Base-by-base conservation (phyloP, 2,329 filamentous ascomycete genomes). In the Ceratocystis ficicola region DNA sequence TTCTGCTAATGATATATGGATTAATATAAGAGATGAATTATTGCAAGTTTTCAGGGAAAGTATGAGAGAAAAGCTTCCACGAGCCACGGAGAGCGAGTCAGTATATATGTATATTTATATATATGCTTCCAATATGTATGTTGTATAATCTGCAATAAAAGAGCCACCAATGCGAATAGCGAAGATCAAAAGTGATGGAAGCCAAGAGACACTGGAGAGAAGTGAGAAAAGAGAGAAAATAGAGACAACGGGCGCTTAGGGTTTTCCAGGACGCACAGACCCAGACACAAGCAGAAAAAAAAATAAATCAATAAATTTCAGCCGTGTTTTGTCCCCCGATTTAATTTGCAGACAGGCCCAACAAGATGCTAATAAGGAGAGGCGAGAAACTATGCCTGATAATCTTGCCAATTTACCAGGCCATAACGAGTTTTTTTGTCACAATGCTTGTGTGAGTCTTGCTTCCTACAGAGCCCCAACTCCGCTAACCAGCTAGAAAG, bases 121-220 rank as follows among this genome's bases (percentile, higher is more conserved):
- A 52, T 22, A 41, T 15, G 36, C 36, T 41, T 41, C 36, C 10
- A 41, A 41, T 41, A 41, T 41, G 36, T 41, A 41, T 41, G 12
- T 41, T 41, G 36, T 41, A 41, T 41, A 41, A 41, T 15, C 36
- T 41, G 36, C 36, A 25, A 22, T 52, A 52, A 20, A 52, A 10
- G 48, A 22, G 12, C 20, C 20, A 52, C 22, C 22, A 52, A 5
- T 15, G 48, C 20, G 25, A 52, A 25, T 15, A 52, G 22, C 20
- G 22, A 52, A 28, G 48, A 52, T 52, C 48, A 62, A 62, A 12
- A 15, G 64, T 44, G 64, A 32, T 22, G 36, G 44, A 64, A 64
- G 44, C 55, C 55, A 59, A 59, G 55, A 59, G 55, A 59, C 12
- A 52, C 20, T 50, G 22, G 52, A 22, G 41, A 22, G 30, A 32